A percentile compares a stretch with the other conserved stretches of the same genome.
Evolutionary conservation across 495 filamentous ascomycete species (phyloP).

Genomic region (Xylona heveae): DNA sequence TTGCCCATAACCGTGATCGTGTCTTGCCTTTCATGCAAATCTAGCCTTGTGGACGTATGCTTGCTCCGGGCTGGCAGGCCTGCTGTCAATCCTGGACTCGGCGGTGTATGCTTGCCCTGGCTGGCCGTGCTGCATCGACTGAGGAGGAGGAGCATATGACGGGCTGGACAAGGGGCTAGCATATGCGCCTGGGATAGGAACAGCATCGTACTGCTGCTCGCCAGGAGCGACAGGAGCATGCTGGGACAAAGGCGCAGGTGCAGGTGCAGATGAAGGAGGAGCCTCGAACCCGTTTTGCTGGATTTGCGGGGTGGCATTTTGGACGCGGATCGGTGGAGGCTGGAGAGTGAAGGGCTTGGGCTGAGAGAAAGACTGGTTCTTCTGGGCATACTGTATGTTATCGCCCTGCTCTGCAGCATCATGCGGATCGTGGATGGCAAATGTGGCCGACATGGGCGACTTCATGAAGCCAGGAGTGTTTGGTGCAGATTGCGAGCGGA

Average conservation of each 20-base stretch:
- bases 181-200: slow-evolving; percentile 48
- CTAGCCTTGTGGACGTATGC: too few relatives aligned
- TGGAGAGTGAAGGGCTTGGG: slow-evolving; percentile 64
- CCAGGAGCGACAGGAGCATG: slow-evolving; percentile 33
- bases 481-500: slow-evolving; percentile 76
- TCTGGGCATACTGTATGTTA: slow-evolving; percentile 23
- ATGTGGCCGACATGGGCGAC: slow-evolving; percentile 27
- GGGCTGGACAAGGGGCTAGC: slow-evolving; percentile 15
- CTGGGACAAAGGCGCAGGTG: too few relatives aligned
- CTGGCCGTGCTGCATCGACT: too few relatives aligned
- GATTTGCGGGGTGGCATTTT: slow-evolving; percentile 49
- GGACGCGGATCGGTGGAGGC: slow-evolving; percentile 56
- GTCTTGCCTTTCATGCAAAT: too few relatives aligned
- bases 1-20: too few relatives aligned
- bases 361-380: slow-evolving; percentile 14
- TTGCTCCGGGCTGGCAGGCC: slow-evolving; percentile 16
- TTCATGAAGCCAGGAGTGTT: slow-evolving; percentile 73
- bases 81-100: slow-evolving; percentile 17
- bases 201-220: slow-evolving; percentile 42
- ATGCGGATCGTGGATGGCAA: slow-evolving; percentile 22
- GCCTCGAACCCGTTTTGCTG: slow-evolving; percentile 34
- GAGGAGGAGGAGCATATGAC: slow-evolving; percentile 4
- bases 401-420: slow-evolving; percentile 36
- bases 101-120: slow-evolving; percentile 18
- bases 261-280: slow-evolving; percentile 9